Percentiles rank a stretch among this genome's conserved stretches.
phyloP scores from a whole-genome alignment of 1,139 yeast species.

The Kluyveromyces sp. region DNA sequence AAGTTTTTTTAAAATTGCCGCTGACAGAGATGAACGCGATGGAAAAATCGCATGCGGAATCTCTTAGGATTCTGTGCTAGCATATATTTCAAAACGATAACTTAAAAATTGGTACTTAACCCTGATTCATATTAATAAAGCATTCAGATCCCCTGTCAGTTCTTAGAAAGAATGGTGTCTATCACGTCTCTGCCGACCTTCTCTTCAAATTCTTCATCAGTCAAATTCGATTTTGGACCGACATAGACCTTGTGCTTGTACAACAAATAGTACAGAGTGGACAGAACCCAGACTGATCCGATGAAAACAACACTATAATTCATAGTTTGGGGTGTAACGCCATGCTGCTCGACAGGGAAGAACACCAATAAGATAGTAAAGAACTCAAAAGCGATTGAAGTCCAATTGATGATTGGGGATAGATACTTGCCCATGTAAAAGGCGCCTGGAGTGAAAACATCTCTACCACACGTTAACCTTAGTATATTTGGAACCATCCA shows the following conservation, averaged over 20 bases:
- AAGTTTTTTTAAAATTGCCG: too few relatives aligned
- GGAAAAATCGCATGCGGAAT: too few relatives aligned
- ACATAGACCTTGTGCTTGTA: conserved; percentile 44
- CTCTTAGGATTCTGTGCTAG: not conserved
- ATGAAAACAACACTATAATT: conserved; percentile 55
- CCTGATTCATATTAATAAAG: too few relatives aligned
- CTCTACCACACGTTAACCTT: conserved; percentile 41
- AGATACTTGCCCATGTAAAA: conserved; percentile 49
- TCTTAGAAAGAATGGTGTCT: conserved; percentile 21
- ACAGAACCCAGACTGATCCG: conserved; percentile 42
- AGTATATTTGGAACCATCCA: conserved; percentile 54
- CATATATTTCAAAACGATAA: not conserved
- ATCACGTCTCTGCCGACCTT: conserved; percentile 23
- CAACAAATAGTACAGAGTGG: conserved; percentile 39
- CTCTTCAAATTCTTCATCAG: conserved; percentile 24
- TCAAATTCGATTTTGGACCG: conserved; percentile 40
- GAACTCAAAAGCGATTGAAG: conserved; percentile 32
- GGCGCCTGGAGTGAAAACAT: conserved; percentile 54
- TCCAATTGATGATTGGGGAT: conserved; percentile 40
- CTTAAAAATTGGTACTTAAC: not conserved
- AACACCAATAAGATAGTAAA: conserved; percentile 42
- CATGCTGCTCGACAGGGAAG: conserved; percentile 40
- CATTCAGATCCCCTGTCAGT: too few relatives aligned
- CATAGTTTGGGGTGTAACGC: conserved; percentile 41
- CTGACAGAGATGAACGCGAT: too few relatives aligned